Evolutionary conservation across 371 early-diverging fungal species (phyloP).

Genomic region (Rhizomucor pusillus): DNA sequence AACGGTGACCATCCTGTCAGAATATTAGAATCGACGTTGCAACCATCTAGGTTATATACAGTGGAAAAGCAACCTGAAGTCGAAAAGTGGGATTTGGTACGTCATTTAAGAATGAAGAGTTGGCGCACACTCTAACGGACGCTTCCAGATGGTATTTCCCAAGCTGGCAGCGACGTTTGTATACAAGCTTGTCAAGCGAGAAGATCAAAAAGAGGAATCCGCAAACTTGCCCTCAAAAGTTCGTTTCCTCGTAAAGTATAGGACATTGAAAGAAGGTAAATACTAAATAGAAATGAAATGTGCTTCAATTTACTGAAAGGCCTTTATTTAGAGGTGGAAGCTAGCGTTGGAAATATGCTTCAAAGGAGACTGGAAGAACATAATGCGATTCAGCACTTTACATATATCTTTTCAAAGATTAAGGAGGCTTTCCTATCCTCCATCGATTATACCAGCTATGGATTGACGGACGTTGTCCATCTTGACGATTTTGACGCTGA

Average conservation of each 20-base stretch:
- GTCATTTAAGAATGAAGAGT: neutral
- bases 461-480: conserved; percentile 59
- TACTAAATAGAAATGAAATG: neutral
- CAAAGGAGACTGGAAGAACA: conserved; percentile 37
- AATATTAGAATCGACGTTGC: conserved; percentile 45
- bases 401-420: conserved; percentile 50
- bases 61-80: conserved; percentile 37
- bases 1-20: conserved; percentile 62
- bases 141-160: conserved; percentile 56
- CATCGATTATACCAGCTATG: conserved; percentile 61
- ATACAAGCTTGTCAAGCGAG: conserved; percentile 55
- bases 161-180: conserved; percentile 60
- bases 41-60: conserved; percentile 42
- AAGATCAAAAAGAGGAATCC: conserved; percentile 4
- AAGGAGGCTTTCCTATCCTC: conserved; percentile 51
- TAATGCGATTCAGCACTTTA: conserved; percentile 51
- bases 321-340: conserved; percentile 56
- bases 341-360: conserved; percentile 49
- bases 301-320: neutral
- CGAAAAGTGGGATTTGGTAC: conserved; percentile 53
- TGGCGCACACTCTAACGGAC: neutral
- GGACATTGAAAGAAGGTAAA: conserved; percentile 58
- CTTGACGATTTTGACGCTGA: conserved; percentile 57
- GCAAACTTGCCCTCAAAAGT: conserved; percentile 38
- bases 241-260: conserved; percentile 55